These are phyloP conservation scores for Xylariaceae sp. DNA, from an alignment of 2,329 filamentous ascomycete species.

Conservation along the genomic window DNA sequence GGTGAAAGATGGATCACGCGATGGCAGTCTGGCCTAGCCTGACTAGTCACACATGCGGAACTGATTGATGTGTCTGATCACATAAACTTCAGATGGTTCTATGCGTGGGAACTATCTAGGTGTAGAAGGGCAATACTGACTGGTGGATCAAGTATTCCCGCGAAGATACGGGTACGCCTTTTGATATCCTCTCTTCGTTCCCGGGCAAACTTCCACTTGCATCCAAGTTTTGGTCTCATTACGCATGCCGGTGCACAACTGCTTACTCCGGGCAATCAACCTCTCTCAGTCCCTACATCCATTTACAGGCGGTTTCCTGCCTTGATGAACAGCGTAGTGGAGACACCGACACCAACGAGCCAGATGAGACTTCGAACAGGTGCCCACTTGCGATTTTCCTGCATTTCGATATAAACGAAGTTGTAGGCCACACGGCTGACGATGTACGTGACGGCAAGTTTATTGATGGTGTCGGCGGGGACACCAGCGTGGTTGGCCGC, in stretches of 20 bases:
- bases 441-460: conserved; percentile 38
- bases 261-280: not conserved
- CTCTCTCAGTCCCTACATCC: not conserved
- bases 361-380: conserved; percentile 37
- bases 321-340: conserved; percentile 38
- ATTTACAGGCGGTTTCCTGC: conserved; percentile 33
- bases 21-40: not conserved
- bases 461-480: conserved; percentile 35
- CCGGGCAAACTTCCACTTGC: not conserved
- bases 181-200: not conserved
- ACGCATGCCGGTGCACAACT: not conserved
- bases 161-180: not conserved
- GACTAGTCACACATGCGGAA: not conserved
- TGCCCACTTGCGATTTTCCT: conserved; percentile 37
- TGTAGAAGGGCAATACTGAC: not conserved
- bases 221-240: not conserved
- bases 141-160: not conserved
- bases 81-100: not conserved
- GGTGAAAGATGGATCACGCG: not conserved
- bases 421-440: conserved; percentile 38
- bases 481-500: conserved; percentile 44
- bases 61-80: not conserved
- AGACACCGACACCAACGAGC: conserved; percentile 32
- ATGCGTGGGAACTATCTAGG: not conserved
- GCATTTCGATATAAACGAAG: conserved; percentile 40